Evolutionary conservation across 352 stramenopile species (phyloP).

Genomic region (Discostella stelligera): DNA sequence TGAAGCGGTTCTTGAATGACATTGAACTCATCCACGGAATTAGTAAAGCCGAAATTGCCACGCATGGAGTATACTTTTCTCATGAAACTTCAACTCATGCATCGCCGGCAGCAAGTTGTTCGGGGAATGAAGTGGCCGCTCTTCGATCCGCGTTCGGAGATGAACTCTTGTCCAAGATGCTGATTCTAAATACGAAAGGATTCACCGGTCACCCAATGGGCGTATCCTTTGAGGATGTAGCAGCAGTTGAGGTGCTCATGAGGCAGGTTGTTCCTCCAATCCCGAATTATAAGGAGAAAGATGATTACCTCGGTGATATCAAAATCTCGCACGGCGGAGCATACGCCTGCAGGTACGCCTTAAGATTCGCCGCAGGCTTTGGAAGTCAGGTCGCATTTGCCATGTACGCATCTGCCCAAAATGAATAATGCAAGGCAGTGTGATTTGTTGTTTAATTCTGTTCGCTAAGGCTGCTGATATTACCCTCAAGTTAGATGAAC

Average conservation of each 20-base stretch:
- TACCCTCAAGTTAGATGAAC: no score
- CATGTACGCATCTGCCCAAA: conserved; percentile 88
- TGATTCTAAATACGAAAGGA: conserved; percentile 91
- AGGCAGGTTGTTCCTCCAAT: conserved; percentile 87
- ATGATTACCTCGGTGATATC: conserved; percentile 82
- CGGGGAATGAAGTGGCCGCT: conserved; percentile 90
- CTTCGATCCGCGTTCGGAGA: conserved; percentile 85
- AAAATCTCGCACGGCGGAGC: conserved; percentile 78
- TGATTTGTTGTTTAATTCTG: neutral
- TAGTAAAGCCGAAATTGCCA: conserved; percentile 87
- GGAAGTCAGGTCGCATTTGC: conserved; percentile 94
- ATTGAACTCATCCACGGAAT: conserved; percentile 91
- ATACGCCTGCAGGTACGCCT: conserved; percentile 88
- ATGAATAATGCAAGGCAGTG: conserved; percentile 39
- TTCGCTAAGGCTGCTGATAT: neutral
- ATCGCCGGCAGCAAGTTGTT: conserved; percentile 88
- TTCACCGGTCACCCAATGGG: conserved; percentile 96
- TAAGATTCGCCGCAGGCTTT: conserved; percentile 95
- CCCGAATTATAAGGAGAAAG: conserved; percentile 88
- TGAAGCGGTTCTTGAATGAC: conserved; percentile 87
- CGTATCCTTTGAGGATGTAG: conserved; percentile 94
- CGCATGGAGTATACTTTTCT: conserved; percentile 94
- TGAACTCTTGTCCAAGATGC: conserved; percentile 80
- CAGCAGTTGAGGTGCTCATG: conserved; percentile 89
- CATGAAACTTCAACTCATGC: conserved; percentile 96